phyloP scores from a whole-genome alignment of 768 basidiomycete species.

The Lactarius trivialis region DNA sequence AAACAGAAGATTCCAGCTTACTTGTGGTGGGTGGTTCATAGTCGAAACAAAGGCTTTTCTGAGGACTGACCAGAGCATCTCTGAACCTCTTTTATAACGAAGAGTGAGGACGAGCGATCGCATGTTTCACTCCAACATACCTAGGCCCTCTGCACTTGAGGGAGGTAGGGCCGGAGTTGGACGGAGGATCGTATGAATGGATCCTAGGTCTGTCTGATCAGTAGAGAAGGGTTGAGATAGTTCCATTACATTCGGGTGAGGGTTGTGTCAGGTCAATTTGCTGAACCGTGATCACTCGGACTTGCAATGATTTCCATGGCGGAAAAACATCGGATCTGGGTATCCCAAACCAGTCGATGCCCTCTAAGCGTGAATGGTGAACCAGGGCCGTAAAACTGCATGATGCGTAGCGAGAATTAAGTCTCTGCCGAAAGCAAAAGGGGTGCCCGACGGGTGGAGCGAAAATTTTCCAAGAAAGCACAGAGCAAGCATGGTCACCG shows the following conservation, averaged over 20 bases:
- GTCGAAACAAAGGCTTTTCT: conserved; percentile 50
- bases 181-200: conserved; percentile 12
- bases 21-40: conserved; percentile 53
- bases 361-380: conserved; percentile 18
- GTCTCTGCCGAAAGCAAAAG: conserved; percentile 14
- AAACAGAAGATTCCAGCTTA: conserved; percentile 11
- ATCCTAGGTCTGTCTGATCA: conserved; percentile 15
- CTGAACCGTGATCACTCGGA: conserved; percentile 19
- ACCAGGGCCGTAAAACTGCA: conserved; percentile 11
- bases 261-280: conserved; percentile 9
- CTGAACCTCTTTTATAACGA: conserved; percentile 6
- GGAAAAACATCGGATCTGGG: conserved; percentile 20
- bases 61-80: conserved; percentile 9
- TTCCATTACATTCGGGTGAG: conserved; percentile 19
- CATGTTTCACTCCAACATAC: conserved; percentile 13
- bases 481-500: conserved; percentile 8
- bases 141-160: conserved; percentile 8
- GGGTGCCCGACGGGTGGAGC: background rate
- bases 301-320: conserved; percentile 12
- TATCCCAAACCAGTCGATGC: conserved; percentile 14
- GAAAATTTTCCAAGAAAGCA: conserved; percentile 7
- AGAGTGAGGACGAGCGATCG: conserved; percentile 9
- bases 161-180: conserved; percentile 3
- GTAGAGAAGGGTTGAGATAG: conserved; percentile 1
- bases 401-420: conserved; percentile 12